phyloP scores from a whole-genome alignment of 805 yeast genomes.

The Barnettozyma botsteinii region DNA sequence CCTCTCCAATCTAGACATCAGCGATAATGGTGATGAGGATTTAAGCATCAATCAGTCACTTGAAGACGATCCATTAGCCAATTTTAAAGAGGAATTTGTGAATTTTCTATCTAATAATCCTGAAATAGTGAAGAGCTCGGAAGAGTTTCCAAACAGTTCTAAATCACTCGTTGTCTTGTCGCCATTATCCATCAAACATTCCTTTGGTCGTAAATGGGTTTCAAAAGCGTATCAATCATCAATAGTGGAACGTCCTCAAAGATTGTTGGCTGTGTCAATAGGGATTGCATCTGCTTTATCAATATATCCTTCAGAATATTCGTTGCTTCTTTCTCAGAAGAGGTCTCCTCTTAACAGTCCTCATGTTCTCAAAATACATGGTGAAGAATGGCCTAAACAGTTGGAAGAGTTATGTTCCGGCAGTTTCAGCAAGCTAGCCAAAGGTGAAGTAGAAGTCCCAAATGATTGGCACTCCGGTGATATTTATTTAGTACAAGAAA shows the following conservation, averaged over 20 bases:
- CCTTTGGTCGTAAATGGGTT: conserved; percentile 73
- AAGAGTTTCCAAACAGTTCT: conserved; percentile 34
- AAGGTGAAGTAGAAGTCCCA: conserved; percentile 66
- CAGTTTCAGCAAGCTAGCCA: conserved; percentile 47
- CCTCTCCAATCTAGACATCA: conserved; percentile 17
- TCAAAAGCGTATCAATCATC: conserved; percentile 58
- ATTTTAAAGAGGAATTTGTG: conserved; percentile 38
- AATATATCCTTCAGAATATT: conserved; percentile 56
- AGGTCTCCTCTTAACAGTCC: conserved; percentile 44
- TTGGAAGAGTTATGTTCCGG: conserved; percentile 52
- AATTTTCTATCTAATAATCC: conserved; percentile 38
- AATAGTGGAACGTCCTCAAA: conserved; percentile 78
- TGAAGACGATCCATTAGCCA: conserved; percentile 27
- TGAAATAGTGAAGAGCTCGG: conserved; percentile 29
- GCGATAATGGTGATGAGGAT: conserved; percentile 4
- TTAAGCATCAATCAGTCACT: conserved; percentile 2
- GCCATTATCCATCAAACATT: conserved; percentile 65
- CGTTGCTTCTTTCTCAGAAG: conserved; percentile 41
- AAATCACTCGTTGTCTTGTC: conserved; percentile 59
- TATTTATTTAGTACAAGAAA: conserved; percentile 61
- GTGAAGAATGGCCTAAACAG: conserved; percentile 62
- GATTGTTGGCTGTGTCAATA: conserved; percentile 68
- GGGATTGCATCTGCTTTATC: conserved; percentile 75
- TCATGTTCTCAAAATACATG: conserved; percentile 69
- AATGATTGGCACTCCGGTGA: conserved; percentile 81